These are phyloP conservation scores for Vicia sativa DNA, from an alignment of 306 rosid species.

Conservation along the genomic window DNA sequence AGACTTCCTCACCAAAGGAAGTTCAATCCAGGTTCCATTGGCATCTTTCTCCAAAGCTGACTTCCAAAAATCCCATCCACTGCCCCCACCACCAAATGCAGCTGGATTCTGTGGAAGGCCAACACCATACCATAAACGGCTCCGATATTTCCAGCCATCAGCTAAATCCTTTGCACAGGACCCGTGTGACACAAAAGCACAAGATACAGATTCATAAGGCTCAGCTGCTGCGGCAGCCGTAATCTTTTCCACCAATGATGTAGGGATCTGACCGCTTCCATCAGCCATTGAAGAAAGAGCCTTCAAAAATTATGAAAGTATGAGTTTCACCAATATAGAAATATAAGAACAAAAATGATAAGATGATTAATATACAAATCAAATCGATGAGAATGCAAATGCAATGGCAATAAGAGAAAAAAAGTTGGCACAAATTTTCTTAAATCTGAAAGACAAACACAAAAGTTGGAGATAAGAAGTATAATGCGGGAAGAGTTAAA, in stretches of 20 bases:
- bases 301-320: constrained; percentile 50
- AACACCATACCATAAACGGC: constrained; percentile 94
- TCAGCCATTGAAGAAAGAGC: constrained; percentile 86
- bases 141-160: constrained; percentile 91
- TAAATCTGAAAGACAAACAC: constrained; percentile 23
- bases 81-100: constrained; percentile 88
- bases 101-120: constrained; percentile 66
- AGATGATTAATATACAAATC: constrained; percentile 11
- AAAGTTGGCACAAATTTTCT: constrained; percentile 5
- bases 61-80: constrained; percentile 89
- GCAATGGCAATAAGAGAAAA: constrained; percentile 13
- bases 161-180: constrained; percentile 82
- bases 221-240: constrained; percentile 99
- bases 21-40: constrained; percentile 85
- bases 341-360: constrained; percentile 33
- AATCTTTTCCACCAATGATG: constrained; percentile 77
- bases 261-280: constrained; percentile 76
- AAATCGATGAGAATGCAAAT: constrained; percentile 38
- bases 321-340: constrained; percentile 40
- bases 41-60: constrained; percentile 85
- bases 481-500: neutral
- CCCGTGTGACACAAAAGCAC: constrained; percentile 97
- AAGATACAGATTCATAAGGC: constrained; percentile 87
- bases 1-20: constrained; percentile 88
- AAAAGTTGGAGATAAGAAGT: constrained; percentile 22